Conservation (phyloP, 202 grass and related monocot genomes). For the Elaeis oleifera region DNA sequence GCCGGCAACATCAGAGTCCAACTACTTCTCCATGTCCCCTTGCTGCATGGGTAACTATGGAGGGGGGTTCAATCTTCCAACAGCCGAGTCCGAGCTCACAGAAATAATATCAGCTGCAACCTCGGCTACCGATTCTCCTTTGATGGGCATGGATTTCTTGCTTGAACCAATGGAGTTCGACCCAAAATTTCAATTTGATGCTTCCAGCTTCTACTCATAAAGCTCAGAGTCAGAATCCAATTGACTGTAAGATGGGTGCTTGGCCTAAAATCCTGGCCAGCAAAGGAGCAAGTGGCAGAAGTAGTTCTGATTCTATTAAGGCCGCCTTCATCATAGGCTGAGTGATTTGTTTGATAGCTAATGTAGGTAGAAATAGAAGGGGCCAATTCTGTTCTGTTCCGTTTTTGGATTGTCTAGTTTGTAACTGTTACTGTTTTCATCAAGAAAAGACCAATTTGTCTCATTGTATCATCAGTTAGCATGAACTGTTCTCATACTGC, state of each 20-base stretch:
- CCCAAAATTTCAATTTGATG: constrained; percentile 21
- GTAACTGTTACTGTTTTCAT: too few species aligned
- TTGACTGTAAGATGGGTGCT: not conserved
- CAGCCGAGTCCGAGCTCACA: constrained; percentile 1
- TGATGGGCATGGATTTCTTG: constrained; percentile 25
- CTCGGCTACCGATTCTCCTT: constrained; percentile 10
- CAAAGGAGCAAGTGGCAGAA: too few species aligned
- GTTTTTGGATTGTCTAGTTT: too few species aligned
- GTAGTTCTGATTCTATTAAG: too few species aligned
- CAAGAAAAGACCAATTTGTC: too few species aligned
- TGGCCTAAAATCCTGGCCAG: too few species aligned
- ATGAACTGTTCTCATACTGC: too few species aligned
- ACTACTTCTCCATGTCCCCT: constrained; percentile 32
- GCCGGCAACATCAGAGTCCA: constrained; percentile 16
- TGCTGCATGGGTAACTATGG: constrained; percentile 4
- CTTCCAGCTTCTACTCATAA: constrained; percentile 26
- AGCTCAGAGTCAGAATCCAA: not conserved
- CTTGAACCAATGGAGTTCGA: constrained; percentile 16
- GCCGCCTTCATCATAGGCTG: too few species aligned
- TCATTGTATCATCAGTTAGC: too few species aligned
- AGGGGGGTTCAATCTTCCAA: constrained; percentile 8
- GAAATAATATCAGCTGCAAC: constrained; percentile 23
- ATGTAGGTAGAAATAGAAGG: too few species aligned
- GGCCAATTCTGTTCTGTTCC: too few species aligned
- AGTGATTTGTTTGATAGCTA: too few species aligned